phyloP scores from a whole-genome alignment of 306 rosid genomes.

The Pyrus pyrifolia region DNA sequence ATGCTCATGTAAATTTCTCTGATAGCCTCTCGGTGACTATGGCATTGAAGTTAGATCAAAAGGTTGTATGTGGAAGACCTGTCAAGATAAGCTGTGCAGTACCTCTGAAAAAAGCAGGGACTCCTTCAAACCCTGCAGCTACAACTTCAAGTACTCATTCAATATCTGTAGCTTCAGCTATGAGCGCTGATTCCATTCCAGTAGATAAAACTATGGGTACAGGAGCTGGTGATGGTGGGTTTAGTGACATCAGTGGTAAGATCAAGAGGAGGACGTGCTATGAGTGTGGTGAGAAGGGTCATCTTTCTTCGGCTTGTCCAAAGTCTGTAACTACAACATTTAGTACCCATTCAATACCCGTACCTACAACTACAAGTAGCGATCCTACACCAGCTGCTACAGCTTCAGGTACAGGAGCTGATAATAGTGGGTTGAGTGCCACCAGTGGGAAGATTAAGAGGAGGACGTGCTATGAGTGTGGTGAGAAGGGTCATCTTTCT shows the following conservation, averaged over 20 bases:
- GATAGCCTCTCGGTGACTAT: slow-evolving; percentile 51
- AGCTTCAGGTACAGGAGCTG: not conserved
- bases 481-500: slow-evolving; percentile 64
- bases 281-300: slow-evolving; percentile 79
- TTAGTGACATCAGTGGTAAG: slow-evolving; percentile 35
- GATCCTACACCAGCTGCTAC: slow-evolving; percentile 13
- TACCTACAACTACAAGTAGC: not conserved
- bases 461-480: slow-evolving; percentile 71
- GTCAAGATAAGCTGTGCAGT: slow-evolving; percentile 78
- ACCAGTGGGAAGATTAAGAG: slow-evolving; percentile 54
- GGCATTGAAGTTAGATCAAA: slow-evolving; percentile 71
- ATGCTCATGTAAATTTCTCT: slow-evolving; percentile 71
- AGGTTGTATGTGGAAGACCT: slow-evolving; percentile 54
- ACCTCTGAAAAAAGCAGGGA: slow-evolving; percentile 48
- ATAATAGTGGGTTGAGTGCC: not conserved
- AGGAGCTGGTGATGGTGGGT: not conserved
- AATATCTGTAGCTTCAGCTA: not conserved
- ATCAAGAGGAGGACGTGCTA: slow-evolving; percentile 65
- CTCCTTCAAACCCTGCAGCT: slow-evolving; percentile 15
- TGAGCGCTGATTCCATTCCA: not conserved
- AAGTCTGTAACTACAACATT: slow-evolving; percentile 4
- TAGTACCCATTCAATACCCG: not conserved
- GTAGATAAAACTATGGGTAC: not conserved
- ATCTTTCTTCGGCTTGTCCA: slow-evolving; percentile 48
- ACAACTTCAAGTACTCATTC: not conserved